A percentile compares a stretch with the other conserved stretches of the same genome.
phyloP scores from a whole-genome alignment of 202 grass and related monocot genomes.

The Alloteropsis angusta region DNA sequence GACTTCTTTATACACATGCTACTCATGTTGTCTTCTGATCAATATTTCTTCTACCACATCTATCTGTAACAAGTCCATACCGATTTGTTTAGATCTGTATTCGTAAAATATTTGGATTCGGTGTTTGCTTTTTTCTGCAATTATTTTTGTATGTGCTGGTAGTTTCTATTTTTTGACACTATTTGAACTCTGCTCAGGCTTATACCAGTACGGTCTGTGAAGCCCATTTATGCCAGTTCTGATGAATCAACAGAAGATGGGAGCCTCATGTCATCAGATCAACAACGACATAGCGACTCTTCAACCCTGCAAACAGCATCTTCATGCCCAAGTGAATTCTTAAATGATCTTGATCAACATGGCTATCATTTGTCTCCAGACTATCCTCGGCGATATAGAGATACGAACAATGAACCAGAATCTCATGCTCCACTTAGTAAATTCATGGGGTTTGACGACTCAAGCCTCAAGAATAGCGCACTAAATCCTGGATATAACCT shows the following conservation, averaged over 20 bases:
- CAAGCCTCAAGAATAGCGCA: constrained; percentile 13
- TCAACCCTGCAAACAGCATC: constrained; percentile 25
- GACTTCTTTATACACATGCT: background rate
- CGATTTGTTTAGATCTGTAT: background rate
- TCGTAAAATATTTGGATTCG: background rate
- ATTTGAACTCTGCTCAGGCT: constrained; percentile 23
- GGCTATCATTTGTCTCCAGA: constrained; percentile 26
- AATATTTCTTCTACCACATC: background rate
- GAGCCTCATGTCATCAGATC: constrained; percentile 7
- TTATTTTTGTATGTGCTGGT: background rate
- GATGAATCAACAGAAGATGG: constrained; percentile 31
- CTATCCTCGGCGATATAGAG: background rate
- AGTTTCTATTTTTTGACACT: background rate
- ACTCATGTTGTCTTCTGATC: background rate
- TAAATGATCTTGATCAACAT: constrained; percentile 11
- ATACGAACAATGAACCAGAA: constrained; percentile 11
- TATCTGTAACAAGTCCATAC: background rate
- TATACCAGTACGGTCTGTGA: constrained; percentile 2
- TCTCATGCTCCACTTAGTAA: constrained; percentile 10
- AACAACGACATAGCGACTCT: constrained; percentile 4
- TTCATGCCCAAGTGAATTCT: constrained; percentile 43
- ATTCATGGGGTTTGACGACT: constrained; percentile 24
- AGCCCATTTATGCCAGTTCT: constrained; percentile 19
- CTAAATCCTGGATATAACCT: constrained; percentile 18
- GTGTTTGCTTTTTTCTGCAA: background rate